phyloP scores from a whole-genome alignment of 75 land plant genomes.

The Chamaecyparis obtusa region DNA sequence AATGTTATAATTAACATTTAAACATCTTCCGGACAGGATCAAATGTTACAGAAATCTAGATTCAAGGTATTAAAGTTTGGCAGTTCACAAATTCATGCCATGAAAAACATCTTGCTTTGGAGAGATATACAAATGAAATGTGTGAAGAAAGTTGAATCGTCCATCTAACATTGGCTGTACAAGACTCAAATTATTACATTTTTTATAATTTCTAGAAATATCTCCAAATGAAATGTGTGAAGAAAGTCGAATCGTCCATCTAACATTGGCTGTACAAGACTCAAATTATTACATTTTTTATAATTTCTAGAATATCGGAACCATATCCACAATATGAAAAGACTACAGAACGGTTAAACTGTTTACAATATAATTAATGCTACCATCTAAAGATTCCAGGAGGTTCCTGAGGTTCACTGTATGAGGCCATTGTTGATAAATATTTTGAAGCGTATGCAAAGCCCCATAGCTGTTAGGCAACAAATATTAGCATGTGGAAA shows the following conservation, averaged over 20 bases:
- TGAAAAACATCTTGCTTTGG: not conserved
- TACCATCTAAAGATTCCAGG: conserved; percentile 66
- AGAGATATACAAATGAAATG: not conserved
- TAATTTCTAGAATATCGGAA: not conserved
- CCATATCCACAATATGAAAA: not conserved
- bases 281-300: not conserved
- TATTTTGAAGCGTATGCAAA: conserved; percentile 72
- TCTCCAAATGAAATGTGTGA: not conserved
- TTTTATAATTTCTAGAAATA: not conserved
- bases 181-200: not conserved
- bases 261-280: not conserved
- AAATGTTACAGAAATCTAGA: not conserved
- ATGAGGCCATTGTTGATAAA: conserved; percentile 34
- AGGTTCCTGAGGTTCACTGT: conserved; percentile 33
- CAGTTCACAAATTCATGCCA: not conserved
- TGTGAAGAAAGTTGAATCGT: not conserved
- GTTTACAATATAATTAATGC: not conserved
- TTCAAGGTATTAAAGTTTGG: not conserved
- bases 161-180: not conserved
- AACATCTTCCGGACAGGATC: not conserved
- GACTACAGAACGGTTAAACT: not conserved
- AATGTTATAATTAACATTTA: not conserved
- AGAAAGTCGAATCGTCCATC: not conserved
- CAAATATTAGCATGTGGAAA: not conserved
- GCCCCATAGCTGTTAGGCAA: conserved; percentile 72